These are phyloP conservation scores for Casuarina equisetifolia DNA, from an alignment of 306 rosid genomes.

Conservation along the genomic window DNA sequence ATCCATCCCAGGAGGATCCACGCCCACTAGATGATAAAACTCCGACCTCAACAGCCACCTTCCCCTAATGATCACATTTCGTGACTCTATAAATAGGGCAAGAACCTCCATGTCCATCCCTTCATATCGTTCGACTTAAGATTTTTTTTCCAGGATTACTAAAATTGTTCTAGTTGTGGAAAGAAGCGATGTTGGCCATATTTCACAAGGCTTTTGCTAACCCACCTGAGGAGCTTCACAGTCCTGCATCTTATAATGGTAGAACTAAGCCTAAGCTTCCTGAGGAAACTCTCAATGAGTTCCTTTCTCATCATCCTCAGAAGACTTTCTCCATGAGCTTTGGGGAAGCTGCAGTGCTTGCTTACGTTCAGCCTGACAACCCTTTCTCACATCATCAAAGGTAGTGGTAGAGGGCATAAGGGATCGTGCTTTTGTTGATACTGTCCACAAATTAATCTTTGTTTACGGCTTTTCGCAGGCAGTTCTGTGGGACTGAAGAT, in stretches of 20 bases:
- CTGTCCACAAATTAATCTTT: too few species aligned
- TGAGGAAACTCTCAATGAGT: slow-evolving; percentile 69
- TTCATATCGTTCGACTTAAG: neutral
- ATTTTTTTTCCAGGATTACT: neutral
- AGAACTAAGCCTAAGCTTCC: slow-evolving; percentile 81
- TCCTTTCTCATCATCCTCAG: slow-evolving; percentile 66
- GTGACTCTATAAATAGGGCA: slow-evolving; percentile 21
- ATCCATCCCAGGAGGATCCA: slow-evolving; percentile 45
- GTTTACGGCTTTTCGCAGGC: slow-evolving; percentile 39
- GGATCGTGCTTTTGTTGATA: too few species aligned
- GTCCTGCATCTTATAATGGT: slow-evolving; percentile 80
- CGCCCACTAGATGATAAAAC: slow-evolving; percentile 30
- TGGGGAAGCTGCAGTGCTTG: slow-evolving; percentile 76
- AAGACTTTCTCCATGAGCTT: slow-evolving; percentile 71
- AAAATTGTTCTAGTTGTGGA: too few species aligned
- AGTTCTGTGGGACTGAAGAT: slow-evolving; percentile 86
- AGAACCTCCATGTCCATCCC: neutral
- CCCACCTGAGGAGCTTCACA: slow-evolving; percentile 93
- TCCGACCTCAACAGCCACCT: slow-evolving; percentile 2
- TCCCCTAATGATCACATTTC: too few species aligned
- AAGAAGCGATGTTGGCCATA: slow-evolving; percentile 64
- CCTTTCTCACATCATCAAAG: slow-evolving; percentile 57
- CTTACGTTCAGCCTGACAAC: slow-evolving; percentile 58
- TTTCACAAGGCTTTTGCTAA: slow-evolving; percentile 86
- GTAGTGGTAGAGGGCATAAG: slow-evolving; percentile 26